Base-by-base conservation (phyloP, 371 early-diverging fungal genomes). In the Actinomortierella wolfii region DNA sequence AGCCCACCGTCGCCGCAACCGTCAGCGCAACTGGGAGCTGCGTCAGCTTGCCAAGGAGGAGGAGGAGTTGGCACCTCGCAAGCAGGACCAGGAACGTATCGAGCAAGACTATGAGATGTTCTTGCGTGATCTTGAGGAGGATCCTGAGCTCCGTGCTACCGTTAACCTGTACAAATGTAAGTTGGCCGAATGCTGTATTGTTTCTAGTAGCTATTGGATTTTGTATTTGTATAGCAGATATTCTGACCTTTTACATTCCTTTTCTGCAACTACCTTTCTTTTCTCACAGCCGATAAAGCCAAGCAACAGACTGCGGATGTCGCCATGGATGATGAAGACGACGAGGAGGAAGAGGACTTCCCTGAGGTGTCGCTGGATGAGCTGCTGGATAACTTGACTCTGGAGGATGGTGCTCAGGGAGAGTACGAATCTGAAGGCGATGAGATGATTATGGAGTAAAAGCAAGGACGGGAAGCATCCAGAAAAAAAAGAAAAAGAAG, bases 51-150 rank as follows among this genome's bases (percentile, higher is more conserved):
- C 81, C 65, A 94, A 93, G 83, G 96, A 95, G 78, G 89, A 89
- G 57, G 93, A 92, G 47, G 92, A 89, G 28, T 86, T 93, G 78
- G 75, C 86, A 17, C 83, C 85, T 46, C 88, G 91, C 70, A 89
- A 89, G 63, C 87, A 86, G 67, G 93, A 90, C 39, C 79, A 83
- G 69, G 87, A 88, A 50, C 84, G 84, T 68, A 82, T 85, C 59
- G 92, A 92, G 67, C 73, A 68, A 46, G 96, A 95, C 55, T 90
- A 88, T 71, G 96, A 95, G 69, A 59, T 89, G 78, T 96, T 96
- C 83, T 83, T 94, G 87, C 86, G 93, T 64, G 98, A 98, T 79
- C 82, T 98, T 53, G 97, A 98, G 80, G 97, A 96, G 82, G 97
- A 97, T 84, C 85, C 92, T 24, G 97, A 98, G 79, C 86, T 97